Evolutionary conservation across 768 basidiomycete genomes (phyloP).

Genomic region (Boletus eberwhitei): DNA sequence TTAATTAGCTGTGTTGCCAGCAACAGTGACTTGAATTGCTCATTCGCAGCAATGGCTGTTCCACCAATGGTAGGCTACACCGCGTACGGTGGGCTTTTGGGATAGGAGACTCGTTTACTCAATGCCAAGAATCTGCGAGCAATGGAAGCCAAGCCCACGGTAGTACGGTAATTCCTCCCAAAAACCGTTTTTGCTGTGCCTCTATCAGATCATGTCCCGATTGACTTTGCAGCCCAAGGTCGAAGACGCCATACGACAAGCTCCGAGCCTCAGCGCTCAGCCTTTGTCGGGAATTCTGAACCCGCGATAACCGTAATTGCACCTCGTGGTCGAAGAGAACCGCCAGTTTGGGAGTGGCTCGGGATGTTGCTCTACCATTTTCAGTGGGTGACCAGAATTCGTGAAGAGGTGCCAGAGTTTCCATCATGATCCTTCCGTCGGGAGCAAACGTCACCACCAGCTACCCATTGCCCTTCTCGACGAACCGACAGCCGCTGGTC

Average conservation of each 20-base stretch:
- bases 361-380: neutral
- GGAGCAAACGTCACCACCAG: neutral
- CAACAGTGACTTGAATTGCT: neutral
- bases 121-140: conserved; percentile 2
- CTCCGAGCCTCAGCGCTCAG: neutral
- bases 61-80: too few relatives aligned
- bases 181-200: conserved; percentile 7
- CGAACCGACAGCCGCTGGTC: neutral
- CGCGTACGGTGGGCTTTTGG: neutral
- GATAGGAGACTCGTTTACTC: neutral
- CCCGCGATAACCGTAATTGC: neutral
- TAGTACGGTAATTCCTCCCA: neutral
- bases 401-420: neutral
- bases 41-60: neutral
- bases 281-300: neutral
- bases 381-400: neutral
- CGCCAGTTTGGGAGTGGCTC: neutral
- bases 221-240: neutral
- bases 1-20: neutral
- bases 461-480: neutral
- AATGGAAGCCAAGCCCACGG: neutral
- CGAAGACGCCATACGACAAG: neutral
- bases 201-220: neutral
- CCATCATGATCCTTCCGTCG: neutral
- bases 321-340: neutral